phyloP scores from a whole-genome alignment of 2,329 filamentous ascomycete species.

The Teratosphaeria gauchensis region DNA sequence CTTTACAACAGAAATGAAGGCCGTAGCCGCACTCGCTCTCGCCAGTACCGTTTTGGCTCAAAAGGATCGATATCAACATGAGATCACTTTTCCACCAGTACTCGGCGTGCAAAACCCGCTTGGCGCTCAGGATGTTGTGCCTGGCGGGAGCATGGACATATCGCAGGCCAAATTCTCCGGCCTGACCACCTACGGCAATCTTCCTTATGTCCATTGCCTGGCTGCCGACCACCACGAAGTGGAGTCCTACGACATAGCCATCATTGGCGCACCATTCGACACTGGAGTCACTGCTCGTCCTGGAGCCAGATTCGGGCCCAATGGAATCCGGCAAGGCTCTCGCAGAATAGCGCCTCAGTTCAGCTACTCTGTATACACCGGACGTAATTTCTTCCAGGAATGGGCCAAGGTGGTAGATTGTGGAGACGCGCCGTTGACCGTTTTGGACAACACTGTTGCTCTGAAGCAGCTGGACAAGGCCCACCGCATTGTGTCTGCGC shows the following conservation, averaged over 20 bases:
- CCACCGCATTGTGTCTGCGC: constrained; percentile 42
- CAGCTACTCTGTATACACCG: constrained; percentile 42
- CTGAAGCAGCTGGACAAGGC: constrained; percentile 44
- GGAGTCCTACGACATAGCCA: constrained; percentile 39
- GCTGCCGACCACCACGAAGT: constrained; percentile 20
- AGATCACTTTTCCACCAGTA: constrained; percentile 37
- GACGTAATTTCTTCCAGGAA: constrained; percentile 27
- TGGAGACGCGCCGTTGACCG: constrained; percentile 42
- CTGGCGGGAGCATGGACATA: constrained; percentile 12
- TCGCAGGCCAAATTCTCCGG: constrained; percentile 28
- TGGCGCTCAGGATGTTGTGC: constrained; percentile 7
- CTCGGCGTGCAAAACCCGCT: constrained; percentile 28
- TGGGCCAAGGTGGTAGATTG: constrained; percentile 48
- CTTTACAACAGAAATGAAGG: background rate
- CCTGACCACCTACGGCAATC: constrained; percentile 38
- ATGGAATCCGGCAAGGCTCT: constrained; percentile 43
- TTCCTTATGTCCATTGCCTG: constrained; percentile 41
- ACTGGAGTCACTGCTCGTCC: constrained; percentile 44
- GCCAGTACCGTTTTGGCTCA: constrained; percentile 6
- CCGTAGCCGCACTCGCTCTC: constrained; percentile 4
- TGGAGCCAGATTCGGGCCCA: constrained; percentile 44
- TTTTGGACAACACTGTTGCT: constrained; percentile 44
- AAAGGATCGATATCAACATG: constrained; percentile 15
- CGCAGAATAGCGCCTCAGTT: constrained; percentile 34
- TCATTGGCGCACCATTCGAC: constrained; percentile 42